Evolutionary conservation across 768 basidiomycete species (phyloP), one percentile per base, ranked within the genome.

Genomic region (Trametes cubensis): DNA sequence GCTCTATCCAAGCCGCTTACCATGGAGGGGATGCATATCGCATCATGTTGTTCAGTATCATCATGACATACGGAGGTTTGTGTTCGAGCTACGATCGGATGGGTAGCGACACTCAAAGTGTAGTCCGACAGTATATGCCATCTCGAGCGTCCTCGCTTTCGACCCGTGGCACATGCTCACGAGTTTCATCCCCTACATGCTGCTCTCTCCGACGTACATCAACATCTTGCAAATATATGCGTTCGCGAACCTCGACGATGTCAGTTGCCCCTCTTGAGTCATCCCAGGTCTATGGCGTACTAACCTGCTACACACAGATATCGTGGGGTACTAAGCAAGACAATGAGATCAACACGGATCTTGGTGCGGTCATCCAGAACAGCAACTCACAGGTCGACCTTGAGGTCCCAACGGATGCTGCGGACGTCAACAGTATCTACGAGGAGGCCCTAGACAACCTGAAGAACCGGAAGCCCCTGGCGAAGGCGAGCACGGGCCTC

Each of bases 311-410:
- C 28, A 2, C 30, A 20, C 69, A 91, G 89, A 92, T 92, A 45
- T 92, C 92, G 25, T 93, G 95, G 95, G 95, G 95, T 6, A 98
- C 95, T n/a, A 98, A 98, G 74, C 90, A 94, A 75, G 91, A 94
- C 66, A 83, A 83, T 10, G 76, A 81, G 3, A 81, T 83, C 0
- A 87, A 90, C 54, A 81, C 83, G 0, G 94, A 96, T 70, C 85
- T 97, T 18, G 94, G 94, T 11, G 85, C 86, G 7, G 91, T 95
- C 49, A 84, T 86, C 41, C 90, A 93, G 70, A 88, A 94, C 69
- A 86, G 83, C 26, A 80, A 89, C 68, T 87, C 86, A 15, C 86
- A 91, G 67, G 94, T 96, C 47, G 92, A 95, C 70, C 87, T 96
- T 52, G 91, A 95, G 73, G 84, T 95, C 74, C 81, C 89, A 23